Evolutionary conservation across 2,329 filamentous ascomycete species (phyloP).

Genomic region (Cadophora sp.): DNA sequence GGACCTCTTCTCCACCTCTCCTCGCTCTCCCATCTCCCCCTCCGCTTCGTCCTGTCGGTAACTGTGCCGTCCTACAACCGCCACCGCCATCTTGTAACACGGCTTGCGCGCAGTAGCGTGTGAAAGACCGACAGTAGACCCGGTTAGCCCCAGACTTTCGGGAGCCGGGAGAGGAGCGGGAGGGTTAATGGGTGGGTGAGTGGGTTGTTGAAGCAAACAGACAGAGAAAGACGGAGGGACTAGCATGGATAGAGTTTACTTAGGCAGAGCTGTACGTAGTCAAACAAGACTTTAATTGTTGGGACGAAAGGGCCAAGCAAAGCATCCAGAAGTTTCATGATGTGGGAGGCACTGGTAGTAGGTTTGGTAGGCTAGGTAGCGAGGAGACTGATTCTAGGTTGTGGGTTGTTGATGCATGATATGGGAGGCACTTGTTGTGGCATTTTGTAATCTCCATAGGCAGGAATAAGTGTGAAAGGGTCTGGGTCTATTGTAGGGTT

Average conservation of each 20-base stretch:
- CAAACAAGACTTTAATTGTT: background rate
- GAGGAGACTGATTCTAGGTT: too few relatives aligned
- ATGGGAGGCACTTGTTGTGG: background rate
- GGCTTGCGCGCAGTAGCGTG: conserved; percentile 13
- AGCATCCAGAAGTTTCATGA: background rate
- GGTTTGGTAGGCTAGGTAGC: too few relatives aligned
- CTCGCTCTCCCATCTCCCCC: too few relatives aligned
- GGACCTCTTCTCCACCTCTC: too few relatives aligned
- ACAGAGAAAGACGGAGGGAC: background rate
- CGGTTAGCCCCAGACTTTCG: conserved; percentile 5
- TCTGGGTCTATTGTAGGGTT: too few relatives aligned
- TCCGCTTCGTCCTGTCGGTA: too few relatives aligned
- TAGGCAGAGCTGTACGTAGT: too few relatives aligned
- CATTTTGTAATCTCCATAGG: background rate
- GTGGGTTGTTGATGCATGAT: background rate
- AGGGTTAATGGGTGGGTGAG: too few relatives aligned
- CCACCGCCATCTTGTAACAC: background rate
- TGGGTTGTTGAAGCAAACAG: conserved; percentile 8
- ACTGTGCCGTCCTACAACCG: too few relatives aligned
- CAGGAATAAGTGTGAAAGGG: too few relatives aligned
- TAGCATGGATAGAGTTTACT: background rate
- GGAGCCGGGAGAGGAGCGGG: background rate
- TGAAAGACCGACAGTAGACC: conserved; percentile 9
- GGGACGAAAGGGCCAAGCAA: conserved; percentile 13
- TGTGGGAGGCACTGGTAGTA: background rate